Conservation (phyloP, 2,329 filamentous ascomycete genomes). For the Trichoderma atroviride region DNA sequence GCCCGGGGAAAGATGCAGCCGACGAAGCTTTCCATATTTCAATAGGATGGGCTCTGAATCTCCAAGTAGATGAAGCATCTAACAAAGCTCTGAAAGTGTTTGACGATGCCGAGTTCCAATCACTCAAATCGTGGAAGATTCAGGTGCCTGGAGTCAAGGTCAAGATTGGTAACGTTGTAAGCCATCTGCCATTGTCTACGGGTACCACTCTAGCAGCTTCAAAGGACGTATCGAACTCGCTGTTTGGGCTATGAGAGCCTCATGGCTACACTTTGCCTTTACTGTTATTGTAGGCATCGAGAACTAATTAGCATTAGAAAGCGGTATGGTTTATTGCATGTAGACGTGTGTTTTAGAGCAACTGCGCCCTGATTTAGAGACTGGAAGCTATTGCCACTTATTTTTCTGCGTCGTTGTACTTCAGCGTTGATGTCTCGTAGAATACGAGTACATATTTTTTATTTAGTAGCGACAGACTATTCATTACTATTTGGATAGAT, state of each 20-base stretch:
- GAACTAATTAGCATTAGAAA: neutral
- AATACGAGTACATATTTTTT: neutral
- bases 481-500: neutral
- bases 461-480: neutral
- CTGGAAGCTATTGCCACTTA: neutral
- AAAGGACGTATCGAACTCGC: neutral
- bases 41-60: slow-evolving; percentile 76
- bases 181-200: slow-evolving; percentile 46
- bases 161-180: slow-evolving; percentile 74
- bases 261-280: neutral
- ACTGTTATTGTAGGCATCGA: neutral
- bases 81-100: slow-evolving; percentile 35
- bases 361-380: neutral
- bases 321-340: neutral
- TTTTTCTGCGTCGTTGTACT: neutral
- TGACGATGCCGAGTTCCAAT: slow-evolving; percentile 32
- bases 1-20: slow-evolving; percentile 32
- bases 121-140: slow-evolving; percentile 50
- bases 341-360: neutral
- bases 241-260: slow-evolving; percentile 27
- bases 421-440: neutral
- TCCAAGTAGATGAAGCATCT: slow-evolving; percentile 49
- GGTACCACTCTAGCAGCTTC: slow-evolving; percentile 16
- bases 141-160: slow-evolving; percentile 65
- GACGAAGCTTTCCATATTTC: slow-evolving; percentile 76